Conservation (phyloP, 345 rosid genomes). For the Cardamine chenopodiifolia region DNA sequence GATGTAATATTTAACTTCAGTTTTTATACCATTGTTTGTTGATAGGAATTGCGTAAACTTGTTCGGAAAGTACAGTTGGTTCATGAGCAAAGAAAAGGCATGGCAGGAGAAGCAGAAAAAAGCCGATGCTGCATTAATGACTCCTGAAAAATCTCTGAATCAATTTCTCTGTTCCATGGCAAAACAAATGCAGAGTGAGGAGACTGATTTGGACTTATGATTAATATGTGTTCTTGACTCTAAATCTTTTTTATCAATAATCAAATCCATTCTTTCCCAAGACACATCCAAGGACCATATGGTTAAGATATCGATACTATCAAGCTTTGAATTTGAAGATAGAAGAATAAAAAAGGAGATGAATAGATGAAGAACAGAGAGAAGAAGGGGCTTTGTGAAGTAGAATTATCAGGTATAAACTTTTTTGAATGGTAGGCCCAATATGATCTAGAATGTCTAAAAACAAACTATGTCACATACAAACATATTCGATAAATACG, state of each 20-base stretch:
- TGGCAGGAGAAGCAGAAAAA: constrained; percentile 46
- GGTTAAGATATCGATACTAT: neutral
- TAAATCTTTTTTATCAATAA: neutral
- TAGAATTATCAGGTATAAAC: too few species aligned
- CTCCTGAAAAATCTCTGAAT: constrained; percentile 59
- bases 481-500: neutral
- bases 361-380: neutral
- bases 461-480: neutral
- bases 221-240: neutral
- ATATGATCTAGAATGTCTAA: neutral
- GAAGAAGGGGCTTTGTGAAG: neutral
- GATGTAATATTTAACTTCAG: neutral
- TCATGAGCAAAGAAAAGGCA: constrained; percentile 46
- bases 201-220: constrained; percentile 26
- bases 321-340: neutral
- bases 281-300: constrained; percentile 4
- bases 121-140: constrained; percentile 40
- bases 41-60: constrained; percentile 75
- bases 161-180: constrained; percentile 60
- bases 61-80: constrained; percentile 63
- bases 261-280: neutral
- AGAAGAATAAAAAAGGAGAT: neutral
- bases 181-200: constrained; percentile 49
- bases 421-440: neutral
- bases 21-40: constrained; percentile 7